Conservation (phyloP, 2,329 filamentous ascomycete genomes). For the Fusarium floridanum region DNA sequence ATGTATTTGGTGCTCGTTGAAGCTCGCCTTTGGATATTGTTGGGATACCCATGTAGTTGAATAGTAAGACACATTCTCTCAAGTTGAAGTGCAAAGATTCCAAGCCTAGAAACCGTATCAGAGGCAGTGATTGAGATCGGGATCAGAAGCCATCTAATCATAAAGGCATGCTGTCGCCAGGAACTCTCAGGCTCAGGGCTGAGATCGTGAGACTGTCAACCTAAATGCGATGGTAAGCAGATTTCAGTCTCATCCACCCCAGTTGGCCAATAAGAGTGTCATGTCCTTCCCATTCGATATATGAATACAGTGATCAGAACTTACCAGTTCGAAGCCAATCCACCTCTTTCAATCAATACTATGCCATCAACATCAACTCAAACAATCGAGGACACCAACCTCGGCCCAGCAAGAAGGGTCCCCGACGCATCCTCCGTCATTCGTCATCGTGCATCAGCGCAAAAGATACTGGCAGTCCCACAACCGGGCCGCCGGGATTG, state of each 20-base stretch:
- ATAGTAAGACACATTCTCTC: not conserved
- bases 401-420: not conserved
- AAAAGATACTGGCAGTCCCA: not conserved
- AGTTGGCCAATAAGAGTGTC: not conserved
- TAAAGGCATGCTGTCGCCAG: not conserved
- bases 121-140: not conserved
- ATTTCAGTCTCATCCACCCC: not conserved
- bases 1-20: not conserved
- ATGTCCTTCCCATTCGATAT: not conserved
- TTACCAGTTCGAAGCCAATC: not conserved
- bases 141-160: not conserved
- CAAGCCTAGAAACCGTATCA: not conserved
- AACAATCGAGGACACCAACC: not conserved
- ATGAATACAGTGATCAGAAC: not conserved
- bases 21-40: not conserved
- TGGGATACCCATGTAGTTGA: not conserved
- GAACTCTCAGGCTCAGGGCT: not conserved
- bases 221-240: not conserved
- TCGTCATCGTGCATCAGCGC: not conserved
- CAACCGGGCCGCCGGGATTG: constrained; percentile 1
- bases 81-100: not conserved
- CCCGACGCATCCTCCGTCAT: not conserved
- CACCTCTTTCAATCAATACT: not conserved
- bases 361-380: not conserved
- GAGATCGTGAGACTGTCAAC: not conserved